Percentiles rank a stretch among this genome's conserved stretches.
phyloP scores from a whole-genome alignment of 495 filamentous ascomycete genomes.

The Penicillium bialowiezense region DNA sequence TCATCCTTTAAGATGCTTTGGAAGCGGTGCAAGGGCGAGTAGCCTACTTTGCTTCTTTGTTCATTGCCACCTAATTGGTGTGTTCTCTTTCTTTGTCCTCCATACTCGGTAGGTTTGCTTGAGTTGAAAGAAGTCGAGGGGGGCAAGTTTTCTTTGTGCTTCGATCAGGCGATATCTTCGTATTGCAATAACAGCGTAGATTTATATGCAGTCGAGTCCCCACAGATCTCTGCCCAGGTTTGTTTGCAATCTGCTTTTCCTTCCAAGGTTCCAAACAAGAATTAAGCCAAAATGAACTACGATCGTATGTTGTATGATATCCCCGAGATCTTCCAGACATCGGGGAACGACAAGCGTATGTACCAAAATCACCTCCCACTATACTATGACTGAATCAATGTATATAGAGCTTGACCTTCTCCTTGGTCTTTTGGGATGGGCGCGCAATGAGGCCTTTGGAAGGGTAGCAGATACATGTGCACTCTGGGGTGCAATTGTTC shows the following conservation, averaged over 20 bases:
- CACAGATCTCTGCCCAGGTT: too few species aligned
- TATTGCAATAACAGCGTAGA: too few species aligned
- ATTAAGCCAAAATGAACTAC: conserved; percentile 2
- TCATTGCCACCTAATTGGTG: neutral
- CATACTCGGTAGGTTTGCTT: neutral
- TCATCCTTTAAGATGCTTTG: too few species aligned
- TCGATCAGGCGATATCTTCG: too few species aligned
- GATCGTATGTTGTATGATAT: neutral
- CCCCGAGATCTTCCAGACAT: neutral
- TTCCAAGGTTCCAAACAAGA: neutral
- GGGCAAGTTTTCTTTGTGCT: too few species aligned
- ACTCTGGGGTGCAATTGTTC: conserved; percentile 3
- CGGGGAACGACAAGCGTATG: neutral
- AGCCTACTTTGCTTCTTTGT: neutral
- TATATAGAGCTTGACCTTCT: neutral
- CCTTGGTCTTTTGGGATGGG: conserved; percentile 3
- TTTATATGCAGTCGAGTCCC: too few species aligned
- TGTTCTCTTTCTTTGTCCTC: neutral
- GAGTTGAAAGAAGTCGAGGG: too few species aligned
- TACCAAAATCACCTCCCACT: too few species aligned
- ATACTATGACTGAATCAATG: too few species aligned
- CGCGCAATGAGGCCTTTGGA: conserved; percentile 5
- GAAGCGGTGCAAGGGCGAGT: neutral
- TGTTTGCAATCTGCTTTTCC: neutral
- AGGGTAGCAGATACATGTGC: conserved; percentile 1